Evolutionary conservation across 2,329 filamentous ascomycete genomes (phyloP).

Genomic region (Alternaria triticina): DNA sequence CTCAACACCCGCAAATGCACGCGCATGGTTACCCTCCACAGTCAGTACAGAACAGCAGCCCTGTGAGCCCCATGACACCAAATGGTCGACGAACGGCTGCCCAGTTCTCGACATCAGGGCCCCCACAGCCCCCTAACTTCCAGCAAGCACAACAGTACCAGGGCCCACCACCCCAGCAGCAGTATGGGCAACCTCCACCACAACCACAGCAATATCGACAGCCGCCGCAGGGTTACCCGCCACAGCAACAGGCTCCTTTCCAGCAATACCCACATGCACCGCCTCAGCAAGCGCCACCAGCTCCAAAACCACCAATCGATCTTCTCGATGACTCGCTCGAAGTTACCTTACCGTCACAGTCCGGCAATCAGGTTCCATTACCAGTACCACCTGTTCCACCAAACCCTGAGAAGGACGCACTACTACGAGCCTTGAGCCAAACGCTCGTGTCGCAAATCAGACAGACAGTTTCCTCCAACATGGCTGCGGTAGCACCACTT

Average conservation of each 20-base stretch:
- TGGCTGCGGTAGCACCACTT: slow-evolving; percentile 75
- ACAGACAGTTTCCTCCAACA: slow-evolving; percentile 73
- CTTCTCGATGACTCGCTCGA: slow-evolving; percentile 70
- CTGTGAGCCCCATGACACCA: slow-evolving; percentile 47
- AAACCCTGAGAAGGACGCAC: slow-evolving; percentile 92
- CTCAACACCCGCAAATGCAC: slow-evolving; percentile 34
- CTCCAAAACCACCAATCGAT: slow-evolving; percentile 49
- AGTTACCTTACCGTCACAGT: slow-evolving; percentile 60
- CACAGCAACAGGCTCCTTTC: slow-evolving; percentile 24
- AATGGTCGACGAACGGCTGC: slow-evolving; percentile 30
- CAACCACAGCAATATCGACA: slow-evolving; percentile 20
- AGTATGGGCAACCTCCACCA: slow-evolving; percentile 13
- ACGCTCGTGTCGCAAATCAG: slow-evolving; percentile 73
- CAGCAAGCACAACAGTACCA: slow-evolving; percentile 25
- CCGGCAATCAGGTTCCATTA: slow-evolving; percentile 56
- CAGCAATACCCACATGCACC: slow-evolving; percentile 26
- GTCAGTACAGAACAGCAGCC: slow-evolving; percentile 39
- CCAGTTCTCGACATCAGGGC: slow-evolving; percentile 29
- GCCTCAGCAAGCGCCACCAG: slow-evolving; percentile 37
- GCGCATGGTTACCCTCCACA: slow-evolving; percentile 29
- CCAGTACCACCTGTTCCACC: slow-evolving; percentile 87
- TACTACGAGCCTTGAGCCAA: slow-evolving; percentile 76
- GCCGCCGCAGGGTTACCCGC: slow-evolving; percentile 15
- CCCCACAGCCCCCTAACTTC: slow-evolving; percentile 20
- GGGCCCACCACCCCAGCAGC: slow-evolving; percentile 20